Evolutionary conservation across 352 stramenopile species (phyloP).

Genomic region (Phytophthora constricta): DNA sequence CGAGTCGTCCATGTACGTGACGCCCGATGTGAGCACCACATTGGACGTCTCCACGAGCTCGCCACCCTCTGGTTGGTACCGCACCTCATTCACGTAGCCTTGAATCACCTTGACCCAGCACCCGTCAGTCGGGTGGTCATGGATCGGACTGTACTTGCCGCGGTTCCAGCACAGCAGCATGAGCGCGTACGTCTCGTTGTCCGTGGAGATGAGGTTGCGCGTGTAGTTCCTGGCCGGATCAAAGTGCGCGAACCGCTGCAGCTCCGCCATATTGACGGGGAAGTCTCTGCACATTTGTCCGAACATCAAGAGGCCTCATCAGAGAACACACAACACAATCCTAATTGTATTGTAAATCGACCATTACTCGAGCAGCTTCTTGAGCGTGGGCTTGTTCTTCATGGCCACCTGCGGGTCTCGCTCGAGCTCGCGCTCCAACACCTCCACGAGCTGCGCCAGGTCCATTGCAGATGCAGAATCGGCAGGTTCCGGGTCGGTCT

Average conservation of each 20-base stretch:
- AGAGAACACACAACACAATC: background rate
- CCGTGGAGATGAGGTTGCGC: conserved; percentile 94
- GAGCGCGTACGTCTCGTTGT: conserved; percentile 93
- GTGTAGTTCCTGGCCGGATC: conserved; percentile 91
- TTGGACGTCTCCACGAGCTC: conserved; percentile 70
- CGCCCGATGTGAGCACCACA: conserved; percentile 63
- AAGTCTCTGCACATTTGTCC: conserved; percentile 46
- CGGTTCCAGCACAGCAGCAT: conserved; percentile 95
- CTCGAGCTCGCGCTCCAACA: conserved; percentile 57
- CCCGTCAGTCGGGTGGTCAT: conserved; percentile 93
- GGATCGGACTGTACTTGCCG: conserved; percentile 89
- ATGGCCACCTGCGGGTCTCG: conserved; percentile 58
- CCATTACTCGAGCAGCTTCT: conserved; percentile 60
- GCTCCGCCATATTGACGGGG: conserved; percentile 58
- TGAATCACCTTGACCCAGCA: conserved; percentile 92
- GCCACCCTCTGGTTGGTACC: conserved; percentile 65
- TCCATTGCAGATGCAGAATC: conserved; percentile 25
- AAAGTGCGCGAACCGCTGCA: conserved; percentile 83
- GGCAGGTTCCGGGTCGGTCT: too few relatives aligned
- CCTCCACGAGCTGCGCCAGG: conserved; percentile 59
- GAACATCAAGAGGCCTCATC: background rate
- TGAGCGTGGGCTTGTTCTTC: conserved; percentile 64
- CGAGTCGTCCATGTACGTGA: conserved; percentile 92
- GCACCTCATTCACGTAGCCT: conserved; percentile 89
- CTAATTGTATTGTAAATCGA: background rate